These are phyloP conservation scores for Solanum lycopersicoides DNA, from an alignment of 257 asterid species.

Conservation along the genomic window DNA sequence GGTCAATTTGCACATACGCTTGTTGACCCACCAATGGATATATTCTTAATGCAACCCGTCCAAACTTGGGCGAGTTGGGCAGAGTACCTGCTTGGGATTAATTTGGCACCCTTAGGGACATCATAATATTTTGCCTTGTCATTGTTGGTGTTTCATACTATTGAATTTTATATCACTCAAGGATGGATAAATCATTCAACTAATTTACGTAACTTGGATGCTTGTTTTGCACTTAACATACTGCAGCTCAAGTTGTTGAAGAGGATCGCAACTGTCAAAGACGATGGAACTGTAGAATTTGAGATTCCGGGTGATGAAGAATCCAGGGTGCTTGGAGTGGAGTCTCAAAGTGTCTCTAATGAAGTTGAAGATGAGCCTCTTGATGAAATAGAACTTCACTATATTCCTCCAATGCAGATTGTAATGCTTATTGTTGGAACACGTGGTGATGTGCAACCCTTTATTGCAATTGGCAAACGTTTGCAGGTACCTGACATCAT, in stretches of 20 bases:
- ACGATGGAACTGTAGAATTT: conserved; percentile 90
- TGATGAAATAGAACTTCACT: conserved; percentile 53
- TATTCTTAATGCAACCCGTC: not conserved
- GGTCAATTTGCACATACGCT: not conserved
- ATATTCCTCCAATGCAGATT: conserved; percentile 77
- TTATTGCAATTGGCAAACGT: conserved; percentile 84
- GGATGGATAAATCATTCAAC: not conserved
- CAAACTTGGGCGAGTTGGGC: not conserved
- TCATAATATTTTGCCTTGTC: not conserved
- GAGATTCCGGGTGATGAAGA: conserved; percentile 75
- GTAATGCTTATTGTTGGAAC: conserved; percentile 96
- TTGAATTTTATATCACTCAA: not conserved
- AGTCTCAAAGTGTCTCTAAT: conserved; percentile 19
- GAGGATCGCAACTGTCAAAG: conserved; percentile 85
- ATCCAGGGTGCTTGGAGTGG: conserved; percentile 30
- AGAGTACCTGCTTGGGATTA: not conserved
- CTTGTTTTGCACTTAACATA: conserved; percentile 38
- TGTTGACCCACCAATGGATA: not conserved
- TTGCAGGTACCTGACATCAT: conserved; percentile 42
- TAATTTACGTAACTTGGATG: not conserved
- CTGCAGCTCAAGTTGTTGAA: conserved; percentile 90
- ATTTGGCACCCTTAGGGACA: not conserved
- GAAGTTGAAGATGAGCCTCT: conserved; percentile 52
- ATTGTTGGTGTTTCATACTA: not conserved
- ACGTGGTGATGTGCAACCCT: conserved; percentile 97